Percentiles rank a stretch among this genome's conserved stretches.
Conservation (phyloP, 2,329 filamentous ascomycete genomes). For the Fusarium setosum region DNA sequence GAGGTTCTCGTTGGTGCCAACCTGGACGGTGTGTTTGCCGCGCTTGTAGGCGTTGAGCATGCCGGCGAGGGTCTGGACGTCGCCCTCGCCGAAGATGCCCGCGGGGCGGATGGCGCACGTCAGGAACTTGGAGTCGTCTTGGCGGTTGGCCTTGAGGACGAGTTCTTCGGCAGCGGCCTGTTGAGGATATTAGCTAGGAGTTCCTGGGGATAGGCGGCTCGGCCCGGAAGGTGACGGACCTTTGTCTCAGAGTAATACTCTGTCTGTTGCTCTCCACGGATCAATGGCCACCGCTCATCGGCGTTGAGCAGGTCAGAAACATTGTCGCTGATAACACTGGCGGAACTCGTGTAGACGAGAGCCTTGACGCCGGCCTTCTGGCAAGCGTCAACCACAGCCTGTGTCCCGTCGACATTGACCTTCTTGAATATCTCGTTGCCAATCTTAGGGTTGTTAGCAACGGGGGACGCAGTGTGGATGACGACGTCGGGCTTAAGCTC, state of each 20-base stretch:
- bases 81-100: conserved; percentile 91
- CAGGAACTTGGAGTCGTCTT: conserved; percentile 68
- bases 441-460: conserved; percentile 64
- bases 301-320: conserved; percentile 82
- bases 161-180: conserved; percentile 83
- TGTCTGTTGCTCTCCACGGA: conserved; percentile 75
- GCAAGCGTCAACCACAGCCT: conserved; percentile 80
- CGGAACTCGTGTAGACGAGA: conserved; percentile 91
- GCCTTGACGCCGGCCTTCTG: conserved; percentile 77
- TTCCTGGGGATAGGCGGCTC: neutral
- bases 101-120: conserved; percentile 88
- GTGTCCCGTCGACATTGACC: conserved; percentile 91
- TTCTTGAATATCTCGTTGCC: conserved; percentile 75
- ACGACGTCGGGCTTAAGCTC: conserved; percentile 82
- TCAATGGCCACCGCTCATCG: conserved; percentile 83
- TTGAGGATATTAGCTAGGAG: neutral
- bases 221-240: conserved; percentile 55
- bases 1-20: conserved; percentile 76
- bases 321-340: conserved; percentile 88
- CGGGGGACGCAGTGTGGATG: conserved; percentile 88
- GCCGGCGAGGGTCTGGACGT: conserved; percentile 79
- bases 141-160: conserved; percentile 80
- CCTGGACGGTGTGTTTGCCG: conserved; percentile 79
- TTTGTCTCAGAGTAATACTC: conserved; percentile 95
- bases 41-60: conserved; percentile 78